A percentile compares a stretch with the other conserved stretches of the same genome.
phyloP scores from a whole-genome alignment of 1,284 basidiomycete species.

The Cutaneotrichosporon arboriforme region DNA sequence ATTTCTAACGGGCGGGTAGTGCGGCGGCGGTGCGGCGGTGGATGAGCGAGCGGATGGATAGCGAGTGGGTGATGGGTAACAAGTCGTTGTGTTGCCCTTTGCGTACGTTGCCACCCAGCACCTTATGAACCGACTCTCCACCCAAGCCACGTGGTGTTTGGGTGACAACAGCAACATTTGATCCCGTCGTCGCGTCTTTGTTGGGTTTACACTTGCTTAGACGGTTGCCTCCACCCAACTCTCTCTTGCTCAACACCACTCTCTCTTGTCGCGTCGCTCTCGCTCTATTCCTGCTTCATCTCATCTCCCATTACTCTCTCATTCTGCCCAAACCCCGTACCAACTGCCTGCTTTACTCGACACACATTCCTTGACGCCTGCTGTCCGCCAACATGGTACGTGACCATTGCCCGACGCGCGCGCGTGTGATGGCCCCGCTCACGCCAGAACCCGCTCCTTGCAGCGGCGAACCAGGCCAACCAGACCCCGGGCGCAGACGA shows the following conservation, averaged over 20 bases:
- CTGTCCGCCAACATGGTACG: slow-evolving; percentile 5
- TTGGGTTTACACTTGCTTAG: not conserved
- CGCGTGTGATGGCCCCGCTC: no score
- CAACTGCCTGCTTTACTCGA: no score
- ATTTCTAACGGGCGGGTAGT: not conserved
- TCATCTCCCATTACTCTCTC: not conserved
- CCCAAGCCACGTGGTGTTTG: no score
- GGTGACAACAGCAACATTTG: not conserved
- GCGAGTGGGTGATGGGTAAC: not conserved
- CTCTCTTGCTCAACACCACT: not conserved
- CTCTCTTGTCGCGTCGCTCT: not conserved
- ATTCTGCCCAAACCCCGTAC: no score
- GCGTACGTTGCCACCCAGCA: not conserved
- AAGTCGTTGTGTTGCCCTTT: not conserved
- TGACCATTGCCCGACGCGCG: not conserved
- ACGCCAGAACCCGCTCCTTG: slow-evolving; percentile 41
- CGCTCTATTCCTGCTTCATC: not conserved
- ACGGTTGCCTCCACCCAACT: not conserved
- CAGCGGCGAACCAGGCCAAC: slow-evolving; percentile 35
- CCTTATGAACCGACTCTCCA: not conserved
- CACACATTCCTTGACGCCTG: not conserved
- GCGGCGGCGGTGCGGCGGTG: not conserved
- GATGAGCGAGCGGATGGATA: not conserved
- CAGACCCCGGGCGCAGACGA: slow-evolving; percentile 27
- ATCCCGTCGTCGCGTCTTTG: not conserved